phyloP scores from a whole-genome alignment of 768 basidiomycete species.

The Neoboletus brunneissimus region DNA sequence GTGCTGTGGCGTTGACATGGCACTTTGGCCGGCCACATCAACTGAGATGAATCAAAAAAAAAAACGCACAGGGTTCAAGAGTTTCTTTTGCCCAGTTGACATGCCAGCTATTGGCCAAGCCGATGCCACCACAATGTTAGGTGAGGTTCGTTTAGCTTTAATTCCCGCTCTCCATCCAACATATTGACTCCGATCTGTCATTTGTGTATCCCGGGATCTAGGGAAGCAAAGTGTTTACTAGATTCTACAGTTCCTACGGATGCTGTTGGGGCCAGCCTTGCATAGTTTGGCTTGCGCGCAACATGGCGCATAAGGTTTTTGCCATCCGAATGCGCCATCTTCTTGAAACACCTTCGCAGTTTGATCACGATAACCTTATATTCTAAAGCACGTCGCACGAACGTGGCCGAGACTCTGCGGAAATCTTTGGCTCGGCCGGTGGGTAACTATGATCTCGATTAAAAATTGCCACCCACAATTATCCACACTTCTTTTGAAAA shows the following conservation, averaged over 20 bases:
- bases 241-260: neutral
- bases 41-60: neutral
- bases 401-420: neutral
- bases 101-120: neutral
- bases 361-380: neutral
- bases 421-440: neutral
- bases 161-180: neutral
- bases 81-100: neutral
- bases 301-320: neutral
- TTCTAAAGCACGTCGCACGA: neutral
- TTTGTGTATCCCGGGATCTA: neutral
- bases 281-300: neutral
- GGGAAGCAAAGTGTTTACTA: neutral
- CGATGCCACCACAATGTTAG: neutral
- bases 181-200: neutral
- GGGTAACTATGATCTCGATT: neutral
- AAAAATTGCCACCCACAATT: neutral
- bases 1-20: neutral
- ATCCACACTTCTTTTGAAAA: neutral
- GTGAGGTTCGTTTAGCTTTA: neutral
- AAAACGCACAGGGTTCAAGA: neutral
- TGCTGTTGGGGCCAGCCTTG: neutral
- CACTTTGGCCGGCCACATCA: neutral
- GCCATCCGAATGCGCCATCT: neutral
- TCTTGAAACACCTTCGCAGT: slow-evolving; percentile 5